Base-by-base conservation (phyloP, 148 eudicot species). In the Fallopia convolvulus region DNA sequence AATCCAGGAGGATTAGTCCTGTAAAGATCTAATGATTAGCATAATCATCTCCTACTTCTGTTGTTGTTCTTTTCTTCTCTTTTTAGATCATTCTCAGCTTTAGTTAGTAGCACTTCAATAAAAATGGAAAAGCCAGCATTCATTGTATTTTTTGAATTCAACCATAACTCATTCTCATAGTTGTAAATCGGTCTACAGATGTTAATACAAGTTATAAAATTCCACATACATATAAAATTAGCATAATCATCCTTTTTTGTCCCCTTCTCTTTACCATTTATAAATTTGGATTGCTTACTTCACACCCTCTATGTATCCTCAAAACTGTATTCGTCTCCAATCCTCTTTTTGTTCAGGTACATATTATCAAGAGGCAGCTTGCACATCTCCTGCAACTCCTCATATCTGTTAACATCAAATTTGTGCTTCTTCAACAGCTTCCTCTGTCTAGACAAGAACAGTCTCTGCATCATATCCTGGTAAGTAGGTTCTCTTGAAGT, bases 401-500 rank as follows among this genome's bases (percentile, higher is more conserved):
- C 82, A 41, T 86, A 90, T 75, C 89, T 87, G 52, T 81, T 70
- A 32, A 85, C 10, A 52, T 92, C 97, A 76, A 94, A 94, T 55
- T 86, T 79, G 48, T 85, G 81, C 83, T 80, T 92, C 86, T 87
- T 89, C 85, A 94, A 83, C 78, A 94, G 86, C 84, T 90, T 94
- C 84, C 97, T 87, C 85, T 87, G 97, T 82, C 97, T 87, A 5
- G 96, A 90, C 55, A 89, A 83, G 78, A 88, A 90, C 68, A 94
- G 92, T 49, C 92, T 88, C 88, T 90, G 81, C 91, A 90, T 84
- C 80, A 94, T 55, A 79, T 94, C 99, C 84, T 88, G 89, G 80
- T 94, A 94, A 21, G 87, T 81, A 10, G 96, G 97, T 75, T 94
- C 99, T 83, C 88, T 88, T 14, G 97, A 89, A 44, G 99, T 94